Evolutionary conservation across 169 alveolate species (phyloP).

Genomic region (Plasmodium gonderi): DNA sequence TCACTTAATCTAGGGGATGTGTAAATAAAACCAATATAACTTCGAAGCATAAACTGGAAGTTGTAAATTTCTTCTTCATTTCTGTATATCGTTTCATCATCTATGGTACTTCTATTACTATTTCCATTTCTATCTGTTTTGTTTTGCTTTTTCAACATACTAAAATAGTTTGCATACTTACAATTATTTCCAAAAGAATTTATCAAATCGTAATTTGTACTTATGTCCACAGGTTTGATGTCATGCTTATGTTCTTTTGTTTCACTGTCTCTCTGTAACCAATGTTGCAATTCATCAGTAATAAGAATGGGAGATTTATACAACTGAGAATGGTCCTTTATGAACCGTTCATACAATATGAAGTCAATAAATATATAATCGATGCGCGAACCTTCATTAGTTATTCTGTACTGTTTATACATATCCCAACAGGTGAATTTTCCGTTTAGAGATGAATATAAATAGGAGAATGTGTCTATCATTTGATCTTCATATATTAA

Average conservation of each 20-base stretch:
- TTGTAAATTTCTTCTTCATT: slow-evolving; percentile 27
- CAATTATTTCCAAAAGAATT: slow-evolving; percentile 3
- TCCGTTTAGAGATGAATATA: slow-evolving; percentile 29
- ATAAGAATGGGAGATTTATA: slow-evolving; percentile 36
- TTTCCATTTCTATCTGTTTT: too few relatives aligned
- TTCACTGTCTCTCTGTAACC: not conserved
- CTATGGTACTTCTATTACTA: not conserved
- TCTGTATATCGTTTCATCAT: not conserved
- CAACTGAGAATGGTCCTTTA: slow-evolving; percentile 3
- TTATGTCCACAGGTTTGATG: not conserved
- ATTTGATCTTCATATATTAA: slow-evolving; percentile 45
- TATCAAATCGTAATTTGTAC: not conserved
- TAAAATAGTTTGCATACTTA: slow-evolving; percentile 52
- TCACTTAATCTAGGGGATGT: slow-evolving; percentile 63
- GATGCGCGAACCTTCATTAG: slow-evolving; percentile 59
- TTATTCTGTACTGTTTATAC: slow-evolving; percentile 29
- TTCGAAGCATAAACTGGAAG: slow-evolving; percentile 41
- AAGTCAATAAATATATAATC: slow-evolving; percentile 61
- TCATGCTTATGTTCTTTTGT: not conserved
- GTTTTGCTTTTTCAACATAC: not conserved
- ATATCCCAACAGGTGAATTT: slow-evolving; percentile 73
- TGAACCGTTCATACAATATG: slow-evolving; percentile 27
- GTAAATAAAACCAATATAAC: slow-evolving; percentile 71
- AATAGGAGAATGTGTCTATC: slow-evolving; percentile 61
- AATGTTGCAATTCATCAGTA: not conserved